Base-by-base conservation (phyloP, 345 rosid genomes). In the Alliaria petiolata region DNA sequence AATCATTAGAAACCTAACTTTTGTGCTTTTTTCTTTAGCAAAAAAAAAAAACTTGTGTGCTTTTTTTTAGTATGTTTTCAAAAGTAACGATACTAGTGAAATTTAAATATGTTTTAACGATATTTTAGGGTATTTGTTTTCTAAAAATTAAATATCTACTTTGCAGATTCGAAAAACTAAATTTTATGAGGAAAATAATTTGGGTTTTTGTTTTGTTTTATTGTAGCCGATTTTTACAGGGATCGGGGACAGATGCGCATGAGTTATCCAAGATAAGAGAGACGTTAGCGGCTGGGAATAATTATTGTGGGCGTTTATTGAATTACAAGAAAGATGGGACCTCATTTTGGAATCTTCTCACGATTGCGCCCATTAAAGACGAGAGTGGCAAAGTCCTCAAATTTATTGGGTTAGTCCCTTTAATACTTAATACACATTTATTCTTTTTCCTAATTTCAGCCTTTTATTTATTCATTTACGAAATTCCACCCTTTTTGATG, bases 301-400 rank as follows among this genome's bases (percentile, higher is more conserved):
- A 79, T 67, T 91, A 85, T 78, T 93, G 98, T 78, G 98, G 95
- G 12, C 87, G 98, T 66, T 67, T 93, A 80, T 74, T 89, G 84
- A 93, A 93, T 79, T 93, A 89, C 70, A 91, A 93, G 83, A 93
- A 93, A 78, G 97, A 93, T 61, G 97, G 98, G 60, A 82, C 90
- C 4, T 83, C 95, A 0, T 93, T 93, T 82, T 93, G 98, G 98
- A 93, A 93, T 76, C 88, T 93, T 65, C 98, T 93, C 34, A 93
- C 98, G 1, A 86, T 93, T 71, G 25, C 97, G 2, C 98, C 98
- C 35, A 93, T 93, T 71, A 93, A 89, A 72, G 98, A 91, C 54
- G 98, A 93, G 45, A 64, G 78, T 61, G 97, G 98, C 34, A 83
- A 82, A 34, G 84, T 91, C 60, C 90, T 93, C 76, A 93, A 93